phyloP scores from a whole-genome alignment of 2,329 filamentous ascomycete species.

The Exserohilum turcica region DNA sequence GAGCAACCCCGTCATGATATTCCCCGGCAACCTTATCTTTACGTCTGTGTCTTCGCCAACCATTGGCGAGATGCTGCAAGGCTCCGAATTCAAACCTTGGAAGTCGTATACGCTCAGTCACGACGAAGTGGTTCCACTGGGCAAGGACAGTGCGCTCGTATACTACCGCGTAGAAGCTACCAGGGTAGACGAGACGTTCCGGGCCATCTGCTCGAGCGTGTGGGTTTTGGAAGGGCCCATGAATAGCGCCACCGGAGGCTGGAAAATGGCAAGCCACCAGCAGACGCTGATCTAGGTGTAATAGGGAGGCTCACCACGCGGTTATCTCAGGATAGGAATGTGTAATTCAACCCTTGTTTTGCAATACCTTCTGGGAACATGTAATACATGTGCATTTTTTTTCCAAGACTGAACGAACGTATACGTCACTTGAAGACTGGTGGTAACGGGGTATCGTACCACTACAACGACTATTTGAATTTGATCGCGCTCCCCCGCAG shows the following conservation, averaged over 20 bases:
- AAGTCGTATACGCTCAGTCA: slow-evolving; percentile 35
- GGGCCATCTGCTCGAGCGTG: slow-evolving; percentile 35
- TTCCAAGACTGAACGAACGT: too few species aligned
- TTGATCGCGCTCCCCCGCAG: too few species aligned
- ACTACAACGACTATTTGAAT: too few species aligned
- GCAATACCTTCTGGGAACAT: not conserved
- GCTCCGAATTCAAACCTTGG: slow-evolving; percentile 29
- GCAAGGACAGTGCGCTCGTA: slow-evolving; percentile 30
- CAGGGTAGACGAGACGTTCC: slow-evolving; percentile 21
- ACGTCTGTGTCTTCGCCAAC: slow-evolving; percentile 39
- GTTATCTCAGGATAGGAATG: not conserved
- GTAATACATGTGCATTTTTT: not conserved
- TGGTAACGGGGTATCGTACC: too few species aligned
- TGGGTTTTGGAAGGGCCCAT: slow-evolving; percentile 30
- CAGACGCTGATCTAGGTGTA: slow-evolving; percentile 31
- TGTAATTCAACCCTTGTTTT: not conserved
- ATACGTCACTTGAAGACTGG: too few species aligned
- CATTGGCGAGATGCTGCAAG: slow-evolving; percentile 27
- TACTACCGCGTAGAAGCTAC: slow-evolving; percentile 35
- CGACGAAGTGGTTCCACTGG: slow-evolving; percentile 33
- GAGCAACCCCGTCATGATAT: slow-evolving; percentile 49
- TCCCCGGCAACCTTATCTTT: slow-evolving; percentile 46
- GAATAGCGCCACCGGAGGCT: slow-evolving; percentile 17
- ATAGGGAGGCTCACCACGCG: not conserved
- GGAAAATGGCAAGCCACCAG: slow-evolving; percentile 40